These are phyloP conservation scores for Podospora didyma DNA, from an alignment of 495 filamentous ascomycete genomes.

Conservation along the genomic window DNA sequence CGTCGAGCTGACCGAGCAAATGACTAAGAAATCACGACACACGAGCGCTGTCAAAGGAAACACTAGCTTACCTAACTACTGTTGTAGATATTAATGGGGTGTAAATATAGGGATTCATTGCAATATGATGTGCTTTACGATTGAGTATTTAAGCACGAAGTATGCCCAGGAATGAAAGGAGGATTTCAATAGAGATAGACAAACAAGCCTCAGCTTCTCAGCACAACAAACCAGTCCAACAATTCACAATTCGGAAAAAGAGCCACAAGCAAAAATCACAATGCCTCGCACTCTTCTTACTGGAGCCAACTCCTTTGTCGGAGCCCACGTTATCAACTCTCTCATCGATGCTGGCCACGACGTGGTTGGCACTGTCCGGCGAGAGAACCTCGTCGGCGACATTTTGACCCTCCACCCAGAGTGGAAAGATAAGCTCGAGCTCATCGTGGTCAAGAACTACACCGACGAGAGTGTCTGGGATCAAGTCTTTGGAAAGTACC, in stretches of 20 bases:
- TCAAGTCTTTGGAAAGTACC: conserved; percentile 8
- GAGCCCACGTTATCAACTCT: conserved; percentile 30
- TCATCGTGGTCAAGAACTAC: conserved; percentile 15
- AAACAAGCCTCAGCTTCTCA: not conserved
- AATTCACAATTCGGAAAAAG: not conserved
- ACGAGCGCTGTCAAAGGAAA: not conserved
- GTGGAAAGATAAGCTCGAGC: conserved; percentile 14
- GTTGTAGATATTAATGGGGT: too few relatives aligned
- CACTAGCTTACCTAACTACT: not conserved
- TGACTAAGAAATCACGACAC: not conserved
- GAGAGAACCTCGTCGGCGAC: conserved; percentile 13
- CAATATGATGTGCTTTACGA: too few relatives aligned
- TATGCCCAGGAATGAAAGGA: not conserved
- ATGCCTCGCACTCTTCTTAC: conserved; percentile 33
- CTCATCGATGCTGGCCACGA: conserved; percentile 24
- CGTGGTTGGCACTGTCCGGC: conserved; percentile 15
- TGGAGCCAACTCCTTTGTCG: conserved; percentile 36
- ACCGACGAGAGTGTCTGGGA: conserved; percentile 16
- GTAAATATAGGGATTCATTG: too few relatives aligned
- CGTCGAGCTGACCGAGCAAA: not conserved
- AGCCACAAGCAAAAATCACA: not conserved
- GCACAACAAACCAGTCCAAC: too few relatives aligned
- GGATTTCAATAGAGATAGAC: not conserved
- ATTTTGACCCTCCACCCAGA: conserved; percentile 25
- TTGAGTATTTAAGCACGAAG: too few relatives aligned